A percentile compares a stretch with the other conserved stretches of the same genome.
Conservation (phyloP, 768 basidiomycete genomes). For the Suillus tomentosus region DNA sequence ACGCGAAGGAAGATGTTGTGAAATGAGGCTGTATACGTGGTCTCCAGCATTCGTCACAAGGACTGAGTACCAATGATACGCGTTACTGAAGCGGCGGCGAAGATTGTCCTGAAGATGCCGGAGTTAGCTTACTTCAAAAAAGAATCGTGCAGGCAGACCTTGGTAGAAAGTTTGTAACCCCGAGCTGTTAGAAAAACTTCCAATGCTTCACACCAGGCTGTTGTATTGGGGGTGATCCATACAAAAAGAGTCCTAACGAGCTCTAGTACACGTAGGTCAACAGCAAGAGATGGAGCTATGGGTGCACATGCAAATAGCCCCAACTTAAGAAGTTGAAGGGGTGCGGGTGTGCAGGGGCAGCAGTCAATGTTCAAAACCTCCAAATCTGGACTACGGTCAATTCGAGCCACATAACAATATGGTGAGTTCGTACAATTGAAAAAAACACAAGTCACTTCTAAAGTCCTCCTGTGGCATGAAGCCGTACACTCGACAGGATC, state of each 20-base stretch:
- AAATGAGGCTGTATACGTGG: no score
- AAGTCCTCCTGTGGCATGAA: conserved; percentile 1
- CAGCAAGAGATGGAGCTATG: background rate
- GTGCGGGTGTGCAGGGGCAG: background rate
- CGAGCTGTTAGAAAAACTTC: background rate
- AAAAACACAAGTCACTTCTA: background rate
- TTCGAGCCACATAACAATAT: background rate
- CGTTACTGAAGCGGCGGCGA: background rate
- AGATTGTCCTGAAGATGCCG: conserved; percentile 1
- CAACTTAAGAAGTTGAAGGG: background rate
- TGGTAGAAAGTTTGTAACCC: background rate
- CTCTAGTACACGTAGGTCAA: background rate
- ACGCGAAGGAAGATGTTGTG: no score
- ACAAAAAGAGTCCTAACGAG: conserved; percentile 1
- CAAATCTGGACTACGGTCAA: background rate
- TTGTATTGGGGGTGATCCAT: background rate
- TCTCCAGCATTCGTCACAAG: no score
- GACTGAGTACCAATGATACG: background rate
- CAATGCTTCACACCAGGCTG: background rate
- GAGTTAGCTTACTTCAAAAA: background rate
- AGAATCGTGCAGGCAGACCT: background rate
- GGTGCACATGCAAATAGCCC: background rate
- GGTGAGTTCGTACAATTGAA: background rate
- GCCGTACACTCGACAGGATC: background rate
- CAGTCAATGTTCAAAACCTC: conserved; percentile 1